Percentiles rank a stretch among this genome's conserved stretches.
Evolutionary conservation across 176 grass and related monocot genomes (phyloP).

Genomic region (Leersia perrieri): DNA sequence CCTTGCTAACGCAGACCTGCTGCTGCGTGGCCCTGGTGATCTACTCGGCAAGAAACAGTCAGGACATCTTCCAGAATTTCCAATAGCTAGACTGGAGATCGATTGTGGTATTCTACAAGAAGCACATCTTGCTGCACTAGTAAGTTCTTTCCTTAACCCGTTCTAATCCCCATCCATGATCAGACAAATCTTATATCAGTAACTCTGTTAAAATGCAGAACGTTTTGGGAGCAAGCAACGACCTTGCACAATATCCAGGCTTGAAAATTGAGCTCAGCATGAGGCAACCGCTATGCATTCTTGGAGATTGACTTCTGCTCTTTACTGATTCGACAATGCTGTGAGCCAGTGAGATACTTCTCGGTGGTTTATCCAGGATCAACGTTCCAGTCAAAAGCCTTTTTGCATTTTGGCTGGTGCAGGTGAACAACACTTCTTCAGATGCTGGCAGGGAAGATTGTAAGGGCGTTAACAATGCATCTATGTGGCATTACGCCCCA

Average conservation of each 20-base stretch:
- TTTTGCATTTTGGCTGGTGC: background rate
- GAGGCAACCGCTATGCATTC: slow-evolving; percentile 84
- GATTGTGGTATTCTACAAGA: slow-evolving; percentile 87
- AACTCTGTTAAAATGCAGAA: slow-evolving; percentile 49
- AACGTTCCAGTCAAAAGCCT: background rate
- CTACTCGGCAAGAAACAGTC: slow-evolving; percentile 92
- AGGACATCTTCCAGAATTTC: slow-evolving; percentile 93
- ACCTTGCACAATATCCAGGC: slow-evolving; percentile 58
- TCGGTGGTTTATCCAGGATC: background rate
- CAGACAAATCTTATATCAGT: background rate
- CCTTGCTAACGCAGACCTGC: slow-evolving; percentile 76
- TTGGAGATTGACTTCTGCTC: slow-evolving; percentile 60
- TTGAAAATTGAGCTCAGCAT: slow-evolving; percentile 94
- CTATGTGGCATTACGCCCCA: no score
- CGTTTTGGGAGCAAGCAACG: slow-evolving; percentile 71
- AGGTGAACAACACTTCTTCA: background rate
- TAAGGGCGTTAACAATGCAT: no score
- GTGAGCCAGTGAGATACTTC: background rate
- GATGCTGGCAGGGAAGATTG: background rate
- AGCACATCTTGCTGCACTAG: slow-evolving; percentile 77
- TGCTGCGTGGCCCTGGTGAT: slow-evolving; percentile 83
- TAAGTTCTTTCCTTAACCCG: slow-evolving; percentile 29
- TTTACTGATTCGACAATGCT: background rate
- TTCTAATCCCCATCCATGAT: background rate
- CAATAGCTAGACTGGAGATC: slow-evolving; percentile 88